Evolutionary conservation across 768 basidiomycete genomes (phyloP), one percentile per base, ranked within the genome.

Genomic region (Trametes cubensis): DNA sequence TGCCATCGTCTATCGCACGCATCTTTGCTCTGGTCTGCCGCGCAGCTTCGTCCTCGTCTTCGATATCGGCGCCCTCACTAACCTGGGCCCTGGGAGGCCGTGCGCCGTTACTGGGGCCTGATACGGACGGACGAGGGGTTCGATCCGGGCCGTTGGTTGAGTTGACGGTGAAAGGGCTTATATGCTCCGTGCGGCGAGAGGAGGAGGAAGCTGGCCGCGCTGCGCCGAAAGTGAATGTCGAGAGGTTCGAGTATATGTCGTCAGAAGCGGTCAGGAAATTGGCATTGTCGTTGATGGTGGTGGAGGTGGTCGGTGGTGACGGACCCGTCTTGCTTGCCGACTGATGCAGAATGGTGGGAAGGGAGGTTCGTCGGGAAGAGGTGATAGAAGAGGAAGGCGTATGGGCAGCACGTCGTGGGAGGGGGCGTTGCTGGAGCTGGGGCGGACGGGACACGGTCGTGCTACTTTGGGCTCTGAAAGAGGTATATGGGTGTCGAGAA

Each of bases 81-180:
- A 70, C 63, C 55, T 52, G 65, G 66, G 71, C 71, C 69, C 72
- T 52, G 69, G 73, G 76, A 68, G 76, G 75, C 68, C 78, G 76
- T 64, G 68, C 67, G 61, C 70, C 64, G 46, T 40, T 49, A 50
- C 57, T 55, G 14, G 65, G 26, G 6, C 61, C 50, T 0, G 75
- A 76, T 38, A 81, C 67, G 25, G 81, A 81, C 11, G 76, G 77
- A 42, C 81, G 79, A 5, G 81, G 81, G 0, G 81, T 81, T 40
- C 73, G 76, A 65, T 82, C 79, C 20, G 73, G 49, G 40, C 74
- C 76, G 44, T 60, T n/a, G 13, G 68, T 60, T 23, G 60, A 67
- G 4, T 65, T 44, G 21, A 71, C 54, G 2, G 75, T 71, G 60
- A 82, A 76, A 0, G 79, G 80, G 48, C 78, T 79, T 67, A 78